phyloP scores from a whole-genome alignment of 2,329 filamentous ascomycete species.

The Pseudogymnoascus sp. region DNA sequence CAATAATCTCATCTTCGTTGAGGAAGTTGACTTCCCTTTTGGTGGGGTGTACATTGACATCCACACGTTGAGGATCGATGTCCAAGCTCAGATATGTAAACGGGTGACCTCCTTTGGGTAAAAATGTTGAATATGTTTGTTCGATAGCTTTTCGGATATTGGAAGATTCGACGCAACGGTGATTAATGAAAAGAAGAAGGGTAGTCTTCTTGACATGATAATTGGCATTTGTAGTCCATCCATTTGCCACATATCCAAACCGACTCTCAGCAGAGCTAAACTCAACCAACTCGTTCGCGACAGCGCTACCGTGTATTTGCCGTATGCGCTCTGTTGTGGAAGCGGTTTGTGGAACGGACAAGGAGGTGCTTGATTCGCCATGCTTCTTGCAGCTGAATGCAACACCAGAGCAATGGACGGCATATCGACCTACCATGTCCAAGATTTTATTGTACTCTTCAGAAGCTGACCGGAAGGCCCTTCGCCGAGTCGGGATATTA shows the following conservation, averaged over 20 bases:
- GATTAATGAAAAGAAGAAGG: constrained; percentile 90
- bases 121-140: constrained; percentile 75
- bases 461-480: constrained; percentile 81
- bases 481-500: constrained; percentile 80
- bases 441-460: constrained; percentile 98
- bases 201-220: constrained; percentile 86
- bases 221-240: constrained; percentile 85
- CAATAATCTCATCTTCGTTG: constrained; percentile 93
- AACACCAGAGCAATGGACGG: constrained; percentile 83
- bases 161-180: constrained; percentile 83
- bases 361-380: constrained; percentile 73
- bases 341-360: constrained; percentile 69
- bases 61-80: constrained; percentile 84
- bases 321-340: constrained; percentile 75
- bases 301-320: constrained; percentile 73
- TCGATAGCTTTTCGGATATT: constrained; percentile 84
- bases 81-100: constrained; percentile 89
- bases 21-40: constrained; percentile 96
- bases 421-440: constrained; percentile 87
- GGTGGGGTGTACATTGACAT: constrained; percentile 96
- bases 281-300: constrained; percentile 81
- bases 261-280: constrained; percentile 64
- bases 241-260: constrained; percentile 76
- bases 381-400: constrained; percentile 96
- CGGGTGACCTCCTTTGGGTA: constrained; percentile 90